Percentiles rank a stretch among this genome's conserved stretches.
These are phyloP conservation scores for Daldinia grandis DNA, from an alignment of 495 filamentous ascomycete species.

Conservation along the genomic window DNA sequence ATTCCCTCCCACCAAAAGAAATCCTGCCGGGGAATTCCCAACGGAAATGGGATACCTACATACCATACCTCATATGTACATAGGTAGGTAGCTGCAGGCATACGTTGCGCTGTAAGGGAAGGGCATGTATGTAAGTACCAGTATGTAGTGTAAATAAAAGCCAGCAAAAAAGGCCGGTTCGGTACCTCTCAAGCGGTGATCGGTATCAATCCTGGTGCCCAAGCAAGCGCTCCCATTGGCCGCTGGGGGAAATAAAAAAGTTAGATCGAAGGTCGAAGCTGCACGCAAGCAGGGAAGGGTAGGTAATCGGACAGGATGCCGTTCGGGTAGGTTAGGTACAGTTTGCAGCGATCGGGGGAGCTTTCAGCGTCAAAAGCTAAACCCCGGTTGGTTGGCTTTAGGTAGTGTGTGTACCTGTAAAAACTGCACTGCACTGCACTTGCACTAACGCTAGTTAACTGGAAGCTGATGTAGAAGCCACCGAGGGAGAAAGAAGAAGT, in stretches of 20 bases:
- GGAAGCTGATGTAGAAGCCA: no score
- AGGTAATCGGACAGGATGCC: constrained; percentile 18
- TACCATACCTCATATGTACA: no score
- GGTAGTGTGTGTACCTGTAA: background rate
- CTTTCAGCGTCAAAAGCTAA: background rate
- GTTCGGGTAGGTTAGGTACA: no score
- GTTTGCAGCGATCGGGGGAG: background rate
- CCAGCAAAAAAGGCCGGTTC: background rate
- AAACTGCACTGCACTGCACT: background rate
- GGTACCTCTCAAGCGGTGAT: constrained; percentile 2
- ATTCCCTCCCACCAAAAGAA: background rate
- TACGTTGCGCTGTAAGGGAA: background rate
- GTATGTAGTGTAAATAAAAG: no score
- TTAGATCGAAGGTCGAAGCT: constrained; percentile 34
- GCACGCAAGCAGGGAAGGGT: constrained; percentile 25
- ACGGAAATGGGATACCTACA: constrained; percentile 27
- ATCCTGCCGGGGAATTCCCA: constrained; percentile 26
- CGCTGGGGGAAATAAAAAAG: constrained; percentile 16
- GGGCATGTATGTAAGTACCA: no score
- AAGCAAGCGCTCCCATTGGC: constrained; percentile 23
- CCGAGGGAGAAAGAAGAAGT: background rate
- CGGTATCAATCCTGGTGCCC: constrained; percentile 20
- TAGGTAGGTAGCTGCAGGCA: background rate
- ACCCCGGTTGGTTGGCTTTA: background rate
- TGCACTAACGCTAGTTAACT: no score